phyloP scores from a whole-genome alignment of 768 basidiomycete genomes.

The Lepiota subincarnata region DNA sequence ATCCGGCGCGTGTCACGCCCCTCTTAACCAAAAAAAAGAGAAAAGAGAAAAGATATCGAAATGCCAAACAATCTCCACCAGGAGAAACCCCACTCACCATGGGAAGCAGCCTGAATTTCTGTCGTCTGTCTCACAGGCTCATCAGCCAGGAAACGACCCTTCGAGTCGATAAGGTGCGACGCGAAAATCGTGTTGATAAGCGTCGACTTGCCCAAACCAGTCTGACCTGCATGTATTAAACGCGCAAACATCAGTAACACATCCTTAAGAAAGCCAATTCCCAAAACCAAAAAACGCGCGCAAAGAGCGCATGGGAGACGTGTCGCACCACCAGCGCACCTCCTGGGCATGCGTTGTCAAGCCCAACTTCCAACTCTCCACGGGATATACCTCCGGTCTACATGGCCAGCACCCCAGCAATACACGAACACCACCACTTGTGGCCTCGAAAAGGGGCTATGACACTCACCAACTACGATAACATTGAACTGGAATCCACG shows the following conservation, averaged over 20 bases:
- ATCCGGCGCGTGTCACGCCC: not conserved
- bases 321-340: not conserved
- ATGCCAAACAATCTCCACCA: not conserved
- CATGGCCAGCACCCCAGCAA: not conserved
- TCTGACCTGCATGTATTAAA: slow-evolving; percentile 64
- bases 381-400: not conserved
- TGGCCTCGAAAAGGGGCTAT: not conserved
- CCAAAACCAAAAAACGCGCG: too few relatives aligned
- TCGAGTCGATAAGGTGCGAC: slow-evolving; percentile 95
- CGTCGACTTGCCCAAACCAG: slow-evolving; percentile 97
- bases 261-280: not conserved
- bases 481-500: slow-evolving; percentile 99
- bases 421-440: not conserved
- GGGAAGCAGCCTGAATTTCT: slow-evolving; percentile 91
- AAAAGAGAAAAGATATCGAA: not conserved
- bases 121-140: slow-evolving; percentile 94
- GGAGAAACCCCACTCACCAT: slow-evolving; percentile 56
- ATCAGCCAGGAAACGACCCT: slow-evolving; percentile 85
- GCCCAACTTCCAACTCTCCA: not conserved
- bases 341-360: not conserved
- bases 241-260: not conserved
- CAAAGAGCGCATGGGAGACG: not conserved
- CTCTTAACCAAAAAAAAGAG: not conserved
- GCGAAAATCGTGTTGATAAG: slow-evolving; percentile 99
- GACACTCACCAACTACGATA: slow-evolving; percentile 83